These are phyloP conservation scores for Rhizodiscina lignyota DNA, from an alignment of 495 filamentous ascomycete genomes.

Conservation along the genomic window DNA sequence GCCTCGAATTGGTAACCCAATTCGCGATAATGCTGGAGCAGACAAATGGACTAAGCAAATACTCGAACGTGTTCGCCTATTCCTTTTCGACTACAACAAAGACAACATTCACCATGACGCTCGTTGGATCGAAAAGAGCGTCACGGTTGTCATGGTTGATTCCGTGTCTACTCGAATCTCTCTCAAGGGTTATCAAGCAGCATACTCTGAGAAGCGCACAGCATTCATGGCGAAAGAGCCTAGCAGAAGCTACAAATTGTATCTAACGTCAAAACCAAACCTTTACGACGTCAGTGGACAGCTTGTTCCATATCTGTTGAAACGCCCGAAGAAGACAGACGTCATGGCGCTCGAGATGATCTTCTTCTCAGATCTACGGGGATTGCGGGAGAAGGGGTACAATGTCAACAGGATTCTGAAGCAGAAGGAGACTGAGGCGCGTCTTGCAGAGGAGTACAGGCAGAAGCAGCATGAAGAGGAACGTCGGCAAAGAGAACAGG, in stretches of 20 bases:
- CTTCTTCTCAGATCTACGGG: conserved; percentile 60
- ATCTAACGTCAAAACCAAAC: conserved; percentile 51
- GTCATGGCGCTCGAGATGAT: conserved; percentile 77
- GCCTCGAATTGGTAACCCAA: conserved; percentile 32
- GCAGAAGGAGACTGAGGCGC: conserved; percentile 65
- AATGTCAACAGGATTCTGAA: conserved; percentile 88
- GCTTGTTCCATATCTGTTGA: conserved; percentile 60
- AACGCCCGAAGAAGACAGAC: conserved; percentile 70
- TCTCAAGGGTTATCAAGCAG: conserved; percentile 44
- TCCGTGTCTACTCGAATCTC: conserved; percentile 58
- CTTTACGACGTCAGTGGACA: conserved; percentile 80
- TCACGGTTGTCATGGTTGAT: conserved; percentile 59
- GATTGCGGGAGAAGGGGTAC: conserved; percentile 69
- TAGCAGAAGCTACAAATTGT: conserved; percentile 30
- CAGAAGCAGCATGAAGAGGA: conserved; percentile 53
- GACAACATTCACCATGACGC: conserved; percentile 65
- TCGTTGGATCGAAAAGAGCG: conserved; percentile 76
- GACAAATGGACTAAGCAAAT: conserved; percentile 57
- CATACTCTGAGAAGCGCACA: conserved; percentile 47
- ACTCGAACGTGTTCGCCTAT: conserved; percentile 71
- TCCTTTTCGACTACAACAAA: conserved; percentile 54
- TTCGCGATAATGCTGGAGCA: conserved; percentile 35
- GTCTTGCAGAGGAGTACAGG: conserved; percentile 67
- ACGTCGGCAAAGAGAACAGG: conserved; percentile 42
- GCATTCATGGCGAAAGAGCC: conserved; percentile 43